Base-by-base conservation (phyloP, 2,329 filamentous ascomycete genomes). In the Apiospora aurea region DNA sequence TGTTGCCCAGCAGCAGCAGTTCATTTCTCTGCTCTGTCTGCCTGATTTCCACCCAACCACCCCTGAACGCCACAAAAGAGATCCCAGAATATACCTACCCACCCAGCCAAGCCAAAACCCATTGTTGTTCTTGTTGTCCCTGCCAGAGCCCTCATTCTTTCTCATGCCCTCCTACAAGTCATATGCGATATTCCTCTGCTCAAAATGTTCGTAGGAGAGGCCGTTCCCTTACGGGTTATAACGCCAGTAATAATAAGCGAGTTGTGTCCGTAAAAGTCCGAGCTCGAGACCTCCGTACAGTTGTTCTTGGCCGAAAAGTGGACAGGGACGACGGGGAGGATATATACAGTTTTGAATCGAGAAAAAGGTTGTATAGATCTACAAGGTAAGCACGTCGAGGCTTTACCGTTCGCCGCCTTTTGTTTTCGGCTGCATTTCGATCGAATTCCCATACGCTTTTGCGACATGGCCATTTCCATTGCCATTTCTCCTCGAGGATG, bases 401-500 rank as follows among this genome's bases (percentile, higher is more conserved):
- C 53, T 16, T 71, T 61, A 76, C 73, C 72, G 70, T 34, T 76
- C 74, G n/a, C 51, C 67, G 67, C 75, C 77, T 70, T 87, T 87
- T 70, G 84, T 84, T 64, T 64, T 64, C 72, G 81, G 82, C 75
- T 89, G 84, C 73, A 88, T 81, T 77, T 90, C 88, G 75, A 89
- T 87, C 49, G 83, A 81, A 72, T 83, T 79, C 34, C 77, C 80
- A 70, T 85, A 81, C 64, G 81, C 79, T 71, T 84, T 85, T 13
- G 77, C 74, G 73, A 71, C 71, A 66, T 82, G 83, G 71, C 84
- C 84, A 70, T 86, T 85, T 71, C 73, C 83, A 80, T 75, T 85
- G 29, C 57, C 57, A 64, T 64, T 64, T 83, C 73, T 83, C 76
- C 71, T 81, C 79, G 78, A 77, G 75, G 80, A 78, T 69, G 77